phyloP scores from a whole-genome alignment of 2,329 filamentous ascomycete genomes.

The Sarocladium brachiariae region DNA sequence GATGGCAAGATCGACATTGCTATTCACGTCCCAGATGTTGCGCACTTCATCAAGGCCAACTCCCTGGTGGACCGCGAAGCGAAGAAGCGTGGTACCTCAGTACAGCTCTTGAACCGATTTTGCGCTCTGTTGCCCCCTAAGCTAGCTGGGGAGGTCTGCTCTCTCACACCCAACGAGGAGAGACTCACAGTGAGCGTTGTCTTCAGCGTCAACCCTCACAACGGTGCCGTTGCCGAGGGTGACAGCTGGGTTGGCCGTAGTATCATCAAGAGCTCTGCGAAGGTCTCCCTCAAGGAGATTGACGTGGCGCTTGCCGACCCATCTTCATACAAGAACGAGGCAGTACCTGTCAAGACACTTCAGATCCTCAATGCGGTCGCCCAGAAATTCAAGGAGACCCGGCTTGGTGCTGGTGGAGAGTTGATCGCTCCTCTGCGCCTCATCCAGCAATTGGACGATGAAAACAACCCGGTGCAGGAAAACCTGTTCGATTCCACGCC shows the following conservation, averaged over 20 bases:
- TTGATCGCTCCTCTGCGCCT: constrained; percentile 81
- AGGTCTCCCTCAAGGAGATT: constrained; percentile 77
- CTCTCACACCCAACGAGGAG: constrained; percentile 78
- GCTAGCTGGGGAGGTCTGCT: constrained; percentile 81
- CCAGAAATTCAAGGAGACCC: constrained; percentile 83
- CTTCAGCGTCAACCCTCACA: constrained; percentile 80
- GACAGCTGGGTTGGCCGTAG: constrained; percentile 92
- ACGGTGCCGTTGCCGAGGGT: constrained; percentile 70
- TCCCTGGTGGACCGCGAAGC: constrained; percentile 94
- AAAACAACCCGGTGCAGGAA: constrained; percentile 93
- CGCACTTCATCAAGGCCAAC: constrained; percentile 94
- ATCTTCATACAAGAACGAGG: constrained; percentile 54
- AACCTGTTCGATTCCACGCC: constrained; percentile 92
- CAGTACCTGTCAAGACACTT: constrained; percentile 67
- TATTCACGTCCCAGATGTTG: constrained; percentile 89
- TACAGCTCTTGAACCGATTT: constrained; percentile 85
- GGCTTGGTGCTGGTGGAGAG: constrained; percentile 72
- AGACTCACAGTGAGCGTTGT: constrained; percentile 88
- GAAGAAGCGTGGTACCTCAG: constrained; percentile 93
- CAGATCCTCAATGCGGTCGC: constrained; percentile 74
- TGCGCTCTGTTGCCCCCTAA: constrained; percentile 84
- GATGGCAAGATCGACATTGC: constrained; percentile 90
- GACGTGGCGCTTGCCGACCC: constrained; percentile 69
- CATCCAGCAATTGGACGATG: constrained; percentile 90
- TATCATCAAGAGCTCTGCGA: constrained; percentile 86